Base-by-base conservation (phyloP, 192 early-diverging fungal genomes). In the Spizellomyces punctatus region DNA sequence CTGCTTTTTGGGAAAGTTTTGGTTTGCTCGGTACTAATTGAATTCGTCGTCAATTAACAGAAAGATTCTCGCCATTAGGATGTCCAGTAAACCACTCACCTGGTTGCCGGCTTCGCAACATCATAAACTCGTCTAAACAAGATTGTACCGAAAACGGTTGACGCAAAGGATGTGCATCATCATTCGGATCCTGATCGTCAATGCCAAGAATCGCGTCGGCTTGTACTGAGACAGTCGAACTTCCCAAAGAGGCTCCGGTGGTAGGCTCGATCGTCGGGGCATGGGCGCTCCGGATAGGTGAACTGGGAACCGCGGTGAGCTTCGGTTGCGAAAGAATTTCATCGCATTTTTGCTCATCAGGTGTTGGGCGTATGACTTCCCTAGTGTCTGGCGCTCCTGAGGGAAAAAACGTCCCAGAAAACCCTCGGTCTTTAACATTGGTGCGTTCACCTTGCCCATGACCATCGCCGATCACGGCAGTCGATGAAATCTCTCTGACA, bases 71-170 rank as follows among this genome's bases (percentile, higher is more conserved):
- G 50, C 50, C 50, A 54, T 2, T 4, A 54, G 12, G 14, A n/a
- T 54, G 50, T 19, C 14, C 50, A 54, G 4, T 12, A 54, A 54
- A 36, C 3, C 27, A 36, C 27, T 3, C 27, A 61, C 27, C 46
- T 10, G 63, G 9, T 46, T 14, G 42, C 27, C 44, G 63, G 44
- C 57, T 59, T 9, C 68, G 19, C n/a, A 61, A 61, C 12, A n/a
- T 6, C 68, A 70, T 16, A 70, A 70, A 70, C 42, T 70, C 42
- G 19, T 70, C 58, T 46, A 70, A 59, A 6, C 58, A 63, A 2
- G 42, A 17, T 59, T 47, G 36, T 17, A 21, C 68, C 46, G 43
- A 63, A 43, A 61, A 60, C 55, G 66, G 50, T 27, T 63, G 8
- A 14, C 14, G 59, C 19, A 17, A 14, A 27, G 12, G 1, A 19